Evolutionary conservation across 805 yeast species (phyloP), one percentile per base, ranked within the genome.

Genomic region (Wickerhamomyces alni): DNA sequence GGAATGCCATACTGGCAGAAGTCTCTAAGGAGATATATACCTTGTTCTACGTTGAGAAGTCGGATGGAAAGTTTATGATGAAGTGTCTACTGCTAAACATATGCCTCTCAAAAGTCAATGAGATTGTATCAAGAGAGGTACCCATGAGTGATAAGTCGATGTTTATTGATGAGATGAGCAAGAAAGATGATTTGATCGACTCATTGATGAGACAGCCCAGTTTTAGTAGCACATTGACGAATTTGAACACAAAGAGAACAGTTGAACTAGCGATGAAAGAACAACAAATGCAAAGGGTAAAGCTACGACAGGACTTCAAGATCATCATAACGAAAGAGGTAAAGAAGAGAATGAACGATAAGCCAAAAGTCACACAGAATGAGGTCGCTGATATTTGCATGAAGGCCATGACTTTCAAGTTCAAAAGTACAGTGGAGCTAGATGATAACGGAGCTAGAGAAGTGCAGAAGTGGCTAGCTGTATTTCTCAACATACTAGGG

Each of bases 321-420:
- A 41, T 22, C 17, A 36, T 54, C 3, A 46, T 54, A 3, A 39
- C 49, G 7, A 31, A 24, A 17, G 47, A 44, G 29, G 48, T 55
- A 2, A 47, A 43, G 17, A 30, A 9, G 13, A 35, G 41, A 28
- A 40, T 51, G 50, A 35, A 26, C 6, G 40, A 39, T 2, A 40
- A 35, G 13, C 38, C 48, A 3, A 47, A 43, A 28, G 35, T 44
- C 0, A 13, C 38, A 2, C 56, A 54, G 33, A 40, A 28, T 9
- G 57, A 55, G 32, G 48, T 52, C 2, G 56, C 52, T 2, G 58
- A 55, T 17, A 43, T 54, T 9, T 51, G 58, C 22, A 45, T 40
- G 35, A 47, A 42, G 30, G 52, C 51, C 3, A 48, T 51, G 51
- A 38, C 37, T 16, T 53, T 47, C 37, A 45, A 40, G 40, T 54